Base-by-base conservation (phyloP, 768 basidiomycete genomes). In the Phallus indusiatus region DNA sequence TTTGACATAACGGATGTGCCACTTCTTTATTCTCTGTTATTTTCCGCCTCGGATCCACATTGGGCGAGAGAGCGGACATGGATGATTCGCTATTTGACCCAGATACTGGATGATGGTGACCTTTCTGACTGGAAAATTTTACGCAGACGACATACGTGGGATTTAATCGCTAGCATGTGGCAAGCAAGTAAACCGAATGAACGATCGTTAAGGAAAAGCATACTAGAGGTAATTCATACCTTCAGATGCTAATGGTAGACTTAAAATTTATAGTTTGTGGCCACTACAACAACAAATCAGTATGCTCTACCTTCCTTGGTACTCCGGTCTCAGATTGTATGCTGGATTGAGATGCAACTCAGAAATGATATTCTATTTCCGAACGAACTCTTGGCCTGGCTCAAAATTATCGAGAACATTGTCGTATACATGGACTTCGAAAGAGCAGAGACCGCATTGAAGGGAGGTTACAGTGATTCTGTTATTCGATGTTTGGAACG, bases 31-130 rank as follows among this genome's bases (percentile, higher is more conserved):
- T 76, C 76, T 11, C 86, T 95, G 83, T 75, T 97, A 3, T 96
- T 92, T 68, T 90, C 88, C 64, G 78, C 77, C 20, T 73, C 76
- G 3, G 86, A 89, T 46, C 61, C 54, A 11, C 85, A 86, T 14
- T 93, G 90, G 87, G 87, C 83, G 72, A 87, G 84, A 70, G 92
- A 95, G 66, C 77, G 91, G n/a, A 78, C 77, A 1, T 97, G 94
- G 94, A 94, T 95, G 28, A 72, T 95, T 35, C 78, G 81, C 46
- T 90, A 92, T 70, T 71, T 96, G 42, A 77, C 85, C 0, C 91
- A 95, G 61, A 90, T 90, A 0, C 85, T 91, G 81, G 76, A 77
- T 62, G 57, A 59, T 5, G 57, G 57, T 35, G 79, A 83, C 52
- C 75, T 77, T 0, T 78, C 82, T 47, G 94, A 97, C 65, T 96